Evolutionary conservation across 2,329 filamentous ascomycete genomes (phyloP), one percentile per base, ranked within the genome.

Genomic region (Colletotrichum eremochloae): DNA sequence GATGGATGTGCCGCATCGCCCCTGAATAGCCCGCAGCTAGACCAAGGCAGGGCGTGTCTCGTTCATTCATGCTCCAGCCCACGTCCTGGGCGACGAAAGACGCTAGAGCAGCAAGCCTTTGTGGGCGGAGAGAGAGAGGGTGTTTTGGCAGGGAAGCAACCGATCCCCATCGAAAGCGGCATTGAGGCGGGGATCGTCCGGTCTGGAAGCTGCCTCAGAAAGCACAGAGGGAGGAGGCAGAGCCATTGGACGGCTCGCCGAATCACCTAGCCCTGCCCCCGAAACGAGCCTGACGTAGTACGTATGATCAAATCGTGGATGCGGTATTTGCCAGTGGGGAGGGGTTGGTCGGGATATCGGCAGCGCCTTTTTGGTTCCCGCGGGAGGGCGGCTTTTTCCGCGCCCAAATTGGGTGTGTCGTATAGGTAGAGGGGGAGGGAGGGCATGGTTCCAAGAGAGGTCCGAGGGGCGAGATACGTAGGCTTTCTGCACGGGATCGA

Each of bases 251-350:
- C 31, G 18, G 52, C 29, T n/a, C 66, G 67, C 62, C 67, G 67
- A 66, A 36, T 48, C 24, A 24, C 24, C 24, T 48, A 61, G 63
- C 48, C 68, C 42, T 24, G 24, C 55, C n/a, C 38, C 46, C 44
- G 48, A 60, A 38, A 40, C 63, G 66, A 55, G 29, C 31, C 60
- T 69, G 69, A 72, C 69, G 69, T 65, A 64, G 5, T 24, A 48
- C 44, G 20, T 24, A 24, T 24, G 5, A 24, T 24, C 20, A 42
- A 60, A 15, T 31, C 46, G 48, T 61, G 31, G 55, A 29, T 52
- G 60, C 20, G 46, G 31, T n/a, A 4, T 63, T 50, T 64, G 53
- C 65, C 46, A 66, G 69, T 20, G 44, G 18, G 1, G 18, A 18
- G 44, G 44, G 15, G 15, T 20, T 31, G 38, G 58, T 58, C 69